phyloP scores from a whole-genome alignment of 495 filamentous ascomycete species.

The Opeltia flavorubescens region DNA sequence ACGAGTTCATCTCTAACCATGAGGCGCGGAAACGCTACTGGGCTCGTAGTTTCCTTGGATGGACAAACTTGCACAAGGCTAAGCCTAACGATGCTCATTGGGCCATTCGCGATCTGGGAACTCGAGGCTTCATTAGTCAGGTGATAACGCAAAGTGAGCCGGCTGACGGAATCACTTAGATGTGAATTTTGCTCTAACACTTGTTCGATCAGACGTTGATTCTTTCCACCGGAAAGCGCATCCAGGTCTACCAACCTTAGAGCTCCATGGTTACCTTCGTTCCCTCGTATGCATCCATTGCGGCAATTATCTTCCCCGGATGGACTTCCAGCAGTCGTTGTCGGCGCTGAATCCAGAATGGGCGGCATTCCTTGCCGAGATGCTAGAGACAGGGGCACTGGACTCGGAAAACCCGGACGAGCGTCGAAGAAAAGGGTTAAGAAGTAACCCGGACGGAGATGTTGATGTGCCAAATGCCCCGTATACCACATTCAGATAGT shows the following conservation, averaged over 20 bases:
- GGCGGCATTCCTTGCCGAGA: slow-evolving; percentile 59
- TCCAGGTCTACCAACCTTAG: slow-evolving; percentile 58
- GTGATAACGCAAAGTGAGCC: slow-evolving; percentile 69
- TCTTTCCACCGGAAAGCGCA: slow-evolving; percentile 76
- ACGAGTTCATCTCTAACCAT: slow-evolving; percentile 72
- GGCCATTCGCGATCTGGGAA: slow-evolving; percentile 55
- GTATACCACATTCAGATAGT: slow-evolving; percentile 45
- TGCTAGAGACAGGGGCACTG: slow-evolving; percentile 57
- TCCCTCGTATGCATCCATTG: slow-evolving; percentile 73
- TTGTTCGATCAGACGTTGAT: slow-evolving; percentile 51
- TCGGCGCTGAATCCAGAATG: slow-evolving; percentile 73
- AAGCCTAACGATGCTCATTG: slow-evolving; percentile 68
- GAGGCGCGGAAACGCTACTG: slow-evolving; percentile 90
- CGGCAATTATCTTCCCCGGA: slow-evolving; percentile 48
- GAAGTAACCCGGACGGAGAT: slow-evolving; percentile 87
- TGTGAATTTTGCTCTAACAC: neutral
- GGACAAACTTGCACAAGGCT: slow-evolving; percentile 64
- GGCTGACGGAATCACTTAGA: neutral
- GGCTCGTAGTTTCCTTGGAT: slow-evolving; percentile 88
- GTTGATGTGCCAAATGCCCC: slow-evolving; percentile 80
- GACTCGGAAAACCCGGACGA: slow-evolving; percentile 63
- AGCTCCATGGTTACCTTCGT: slow-evolving; percentile 83
- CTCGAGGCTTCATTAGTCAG: slow-evolving; percentile 54
- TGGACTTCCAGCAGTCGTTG: slow-evolving; percentile 61
- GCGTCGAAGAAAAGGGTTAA: slow-evolving; percentile 51